Percentiles rank a stretch among this genome's conserved stretches.
These are phyloP conservation scores for Ceratobasidium sp. DNA, from an alignment of 1,284 basidiomycete genomes.

Conservation along the genomic window DNA sequence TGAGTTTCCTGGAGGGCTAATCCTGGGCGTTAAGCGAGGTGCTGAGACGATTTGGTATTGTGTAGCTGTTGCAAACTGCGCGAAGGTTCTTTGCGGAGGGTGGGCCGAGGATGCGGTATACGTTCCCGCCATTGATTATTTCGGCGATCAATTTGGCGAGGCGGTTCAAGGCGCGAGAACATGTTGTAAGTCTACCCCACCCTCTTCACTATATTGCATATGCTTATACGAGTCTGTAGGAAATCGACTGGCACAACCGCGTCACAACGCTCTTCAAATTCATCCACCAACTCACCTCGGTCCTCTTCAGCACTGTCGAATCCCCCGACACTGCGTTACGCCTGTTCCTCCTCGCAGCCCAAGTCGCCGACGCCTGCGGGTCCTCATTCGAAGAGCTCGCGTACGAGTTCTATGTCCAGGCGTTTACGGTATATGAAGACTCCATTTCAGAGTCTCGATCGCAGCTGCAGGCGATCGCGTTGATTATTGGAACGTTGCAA, in stretches of 20 bases:
- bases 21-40: neutral
- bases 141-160: slow-evolving; percentile 90
- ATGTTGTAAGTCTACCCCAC: slow-evolving; percentile 56
- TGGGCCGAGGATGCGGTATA: slow-evolving; percentile 94
- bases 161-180: slow-evolving; percentile 82
- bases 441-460: slow-evolving; percentile 92
- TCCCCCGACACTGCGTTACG: slow-evolving; percentile 90
- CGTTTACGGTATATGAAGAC: slow-evolving; percentile 96
- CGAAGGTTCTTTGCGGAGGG: slow-evolving; percentile 88
- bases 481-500: slow-evolving; percentile 90
- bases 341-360: slow-evolving; percentile 93
- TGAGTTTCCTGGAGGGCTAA: slow-evolving; percentile 57
- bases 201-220: slow-evolving; percentile 59
- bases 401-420: slow-evolving; percentile 96
- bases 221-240: slow-evolving; percentile 61
- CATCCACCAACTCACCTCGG: slow-evolving; percentile 89
- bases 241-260: slow-evolving; percentile 86
- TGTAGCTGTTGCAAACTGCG: slow-evolving; percentile 87
- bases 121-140: slow-evolving; percentile 93
- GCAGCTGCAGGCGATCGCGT: slow-evolving; percentile 92
- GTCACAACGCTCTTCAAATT: slow-evolving; percentile 90
- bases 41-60: slow-evolving; percentile 34
- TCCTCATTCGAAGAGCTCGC: slow-evolving; percentile 85
- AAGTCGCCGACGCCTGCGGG: slow-evolving; percentile 91
- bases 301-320: slow-evolving; percentile 91